These are phyloP conservation scores for Penicillium brevicompactum DNA, from an alignment of 2,329 filamentous ascomycete genomes.

Conservation along the genomic window DNA sequence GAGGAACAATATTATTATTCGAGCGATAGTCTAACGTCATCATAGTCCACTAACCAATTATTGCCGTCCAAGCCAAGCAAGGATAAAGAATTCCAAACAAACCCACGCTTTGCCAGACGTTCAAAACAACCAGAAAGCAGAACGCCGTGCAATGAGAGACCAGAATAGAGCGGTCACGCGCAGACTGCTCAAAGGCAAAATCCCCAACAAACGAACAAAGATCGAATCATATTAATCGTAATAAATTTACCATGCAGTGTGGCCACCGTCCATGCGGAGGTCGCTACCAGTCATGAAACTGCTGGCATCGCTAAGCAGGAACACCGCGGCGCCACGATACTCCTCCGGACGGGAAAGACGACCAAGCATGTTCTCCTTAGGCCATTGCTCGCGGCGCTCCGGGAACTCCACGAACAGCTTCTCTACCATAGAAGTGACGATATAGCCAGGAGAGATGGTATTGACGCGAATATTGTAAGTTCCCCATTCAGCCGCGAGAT, in stretches of 20 bases:
- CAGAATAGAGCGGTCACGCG: slow-evolving; percentile 12
- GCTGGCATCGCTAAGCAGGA: slow-evolving; percentile 52
- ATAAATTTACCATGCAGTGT: slow-evolving; percentile 53
- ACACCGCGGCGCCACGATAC: slow-evolving; percentile 61
- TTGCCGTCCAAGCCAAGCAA: slow-evolving; percentile 1
- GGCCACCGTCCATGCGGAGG: slow-evolving; percentile 57
- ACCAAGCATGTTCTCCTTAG: slow-evolving; percentile 81
- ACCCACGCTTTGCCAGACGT: slow-evolving; percentile 8
- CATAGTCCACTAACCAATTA: background rate
- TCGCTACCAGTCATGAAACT: slow-evolving; percentile 60
- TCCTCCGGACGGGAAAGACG: slow-evolving; percentile 68
- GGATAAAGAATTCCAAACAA: slow-evolving; percentile 5
- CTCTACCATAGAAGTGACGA: slow-evolving; percentile 51
- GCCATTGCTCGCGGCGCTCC: slow-evolving; percentile 78
- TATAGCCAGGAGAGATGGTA: slow-evolving; percentile 52
- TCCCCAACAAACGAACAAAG: background rate
- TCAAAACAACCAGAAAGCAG: slow-evolving; percentile 4
- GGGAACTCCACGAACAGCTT: slow-evolving; percentile 63
- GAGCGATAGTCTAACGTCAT: slow-evolving; percentile 23
- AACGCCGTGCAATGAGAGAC: slow-evolving; percentile 26
- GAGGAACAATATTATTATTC: slow-evolving; percentile 5
- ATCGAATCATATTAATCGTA: background rate
- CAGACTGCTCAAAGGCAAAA: slow-evolving; percentile 8
- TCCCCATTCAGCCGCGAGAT: slow-evolving; percentile 53
- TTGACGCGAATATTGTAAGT: slow-evolving; percentile 52